A percentile compares a stretch with the other conserved stretches of the same genome.
phyloP scores from a whole-genome alignment of 441 rosid genomes.

The Arabidopsis lyrata region DNA sequence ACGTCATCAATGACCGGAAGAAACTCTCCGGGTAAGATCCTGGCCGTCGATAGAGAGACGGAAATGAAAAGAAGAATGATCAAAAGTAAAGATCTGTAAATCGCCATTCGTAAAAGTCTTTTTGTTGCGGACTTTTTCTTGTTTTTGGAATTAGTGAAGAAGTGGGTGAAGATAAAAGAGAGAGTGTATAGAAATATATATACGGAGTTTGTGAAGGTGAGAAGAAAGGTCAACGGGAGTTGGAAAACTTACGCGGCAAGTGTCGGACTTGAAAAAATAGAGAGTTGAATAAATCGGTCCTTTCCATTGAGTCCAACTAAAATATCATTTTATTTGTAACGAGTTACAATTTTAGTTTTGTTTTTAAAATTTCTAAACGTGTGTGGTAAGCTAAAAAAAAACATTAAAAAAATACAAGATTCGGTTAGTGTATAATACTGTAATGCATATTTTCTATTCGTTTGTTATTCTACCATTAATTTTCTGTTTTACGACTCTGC shows the following conservation, averaged over 20 bases:
- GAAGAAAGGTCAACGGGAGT: slow-evolving; percentile 37
- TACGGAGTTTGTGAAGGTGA: slow-evolving; percentile 2
- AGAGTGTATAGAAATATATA: slow-evolving; percentile 2
- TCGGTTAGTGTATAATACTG: no score
- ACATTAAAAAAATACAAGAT: no score
- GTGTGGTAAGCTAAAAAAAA: background rate
- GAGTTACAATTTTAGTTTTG: background rate
- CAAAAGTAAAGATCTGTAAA: slow-evolving; percentile 29
- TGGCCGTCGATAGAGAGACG: slow-evolving; percentile 34
- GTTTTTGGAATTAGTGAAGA: background rate
- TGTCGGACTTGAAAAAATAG: slow-evolving; percentile 6
- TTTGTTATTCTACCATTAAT: no score
- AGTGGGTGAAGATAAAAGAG: slow-evolving; percentile 35
- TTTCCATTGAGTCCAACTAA: slow-evolving; percentile 30
- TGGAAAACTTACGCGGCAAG: slow-evolving; percentile 49
- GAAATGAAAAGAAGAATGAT: slow-evolving; percentile 34
- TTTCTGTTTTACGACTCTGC: no score
- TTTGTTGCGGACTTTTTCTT: background rate
- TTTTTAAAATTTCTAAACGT: background rate
- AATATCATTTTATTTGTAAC: background rate
- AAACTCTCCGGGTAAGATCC: slow-evolving; percentile 40
- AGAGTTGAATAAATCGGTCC: slow-evolving; percentile 9
- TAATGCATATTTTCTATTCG: no score
- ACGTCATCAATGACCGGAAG: slow-evolving; percentile 30
- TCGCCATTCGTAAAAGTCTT: slow-evolving; percentile 15